A percentile compares a stretch with the other conserved stretches of the same genome.
Evolutionary conservation across 2,329 filamentous ascomycete species (phyloP).

Genomic region (Penicillium frequentans): DNA sequence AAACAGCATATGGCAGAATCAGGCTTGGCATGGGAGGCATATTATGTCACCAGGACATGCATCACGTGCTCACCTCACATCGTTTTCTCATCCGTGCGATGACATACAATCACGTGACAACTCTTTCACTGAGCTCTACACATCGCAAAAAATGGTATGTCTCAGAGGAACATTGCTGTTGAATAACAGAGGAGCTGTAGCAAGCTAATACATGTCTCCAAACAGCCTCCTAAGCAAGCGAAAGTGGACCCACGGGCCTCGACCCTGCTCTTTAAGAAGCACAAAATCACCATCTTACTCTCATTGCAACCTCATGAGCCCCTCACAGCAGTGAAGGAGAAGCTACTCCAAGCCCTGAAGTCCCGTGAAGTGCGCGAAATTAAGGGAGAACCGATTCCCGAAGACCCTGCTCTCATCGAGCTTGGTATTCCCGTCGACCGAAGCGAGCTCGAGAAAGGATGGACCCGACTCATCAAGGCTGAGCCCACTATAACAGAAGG

Average conservation of each 20-base stretch:
- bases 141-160: not conserved
- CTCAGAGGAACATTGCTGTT: not conserved
- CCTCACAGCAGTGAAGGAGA: conserved; percentile 57
- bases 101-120: not conserved
- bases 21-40: too few relatives aligned
- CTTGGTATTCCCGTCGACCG: conserved; percentile 50
- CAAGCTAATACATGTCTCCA: not conserved
- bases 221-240: conserved; percentile 16
- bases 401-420: conserved; percentile 43
- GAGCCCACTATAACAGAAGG: not conserved
- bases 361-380: conserved; percentile 44
- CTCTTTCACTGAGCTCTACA: not conserved
- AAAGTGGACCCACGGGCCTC: conserved; percentile 50
- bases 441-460: conserved; percentile 52
- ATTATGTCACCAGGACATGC: too few relatives aligned
- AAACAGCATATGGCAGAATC: too few relatives aligned
- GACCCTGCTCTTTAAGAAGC: conserved; percentile 72
- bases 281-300: conserved; percentile 69
- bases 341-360: conserved; percentile 59
- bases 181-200: not conserved
- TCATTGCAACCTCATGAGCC: conserved; percentile 61
- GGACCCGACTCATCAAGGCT: conserved; percentile 29
- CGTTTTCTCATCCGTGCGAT: not conserved
- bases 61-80: not conserved
- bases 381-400: conserved; percentile 39